These are phyloP conservation scores for Rhodamnia argentea DNA, from an alignment of 345 rosid species.

Conservation along the genomic window DNA sequence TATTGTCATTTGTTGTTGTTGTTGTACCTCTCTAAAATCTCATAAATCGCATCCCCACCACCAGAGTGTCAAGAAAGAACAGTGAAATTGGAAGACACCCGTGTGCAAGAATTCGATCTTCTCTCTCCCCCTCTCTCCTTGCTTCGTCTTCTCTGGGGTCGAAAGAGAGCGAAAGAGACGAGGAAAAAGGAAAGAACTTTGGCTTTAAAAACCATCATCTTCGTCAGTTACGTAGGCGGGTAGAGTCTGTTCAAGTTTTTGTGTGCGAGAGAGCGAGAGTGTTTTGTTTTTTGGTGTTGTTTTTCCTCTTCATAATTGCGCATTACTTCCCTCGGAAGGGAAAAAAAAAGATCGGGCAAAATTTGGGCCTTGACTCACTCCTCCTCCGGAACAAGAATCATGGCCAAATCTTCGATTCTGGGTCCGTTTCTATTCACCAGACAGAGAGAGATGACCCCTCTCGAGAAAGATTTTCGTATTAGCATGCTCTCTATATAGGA, in stretches of 20 bases:
- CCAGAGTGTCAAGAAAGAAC: not conserved
- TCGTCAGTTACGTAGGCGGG: not conserved
- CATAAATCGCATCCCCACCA: not conserved
- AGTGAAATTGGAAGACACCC: not conserved
- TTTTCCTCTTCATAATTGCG: not conserved
- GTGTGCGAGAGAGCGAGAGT: not conserved
- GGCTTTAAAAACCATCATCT: not conserved
- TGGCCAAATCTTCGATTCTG: slow-evolving; percentile 15
- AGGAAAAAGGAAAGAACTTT: not conserved
- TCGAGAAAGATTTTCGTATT: not conserved
- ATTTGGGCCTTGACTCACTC: slow-evolving; percentile 28
- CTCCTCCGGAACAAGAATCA: slow-evolving; percentile 10
- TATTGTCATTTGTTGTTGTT: not conserved
- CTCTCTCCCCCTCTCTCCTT: not conserved
- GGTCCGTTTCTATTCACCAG: not conserved
- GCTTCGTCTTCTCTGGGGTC: not conserved
- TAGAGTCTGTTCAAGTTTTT: not conserved
- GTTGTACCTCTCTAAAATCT: not conserved
- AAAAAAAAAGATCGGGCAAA: not conserved
- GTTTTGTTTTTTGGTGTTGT: not conserved
- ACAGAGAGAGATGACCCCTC: not conserved
- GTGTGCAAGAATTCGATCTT: not conserved
- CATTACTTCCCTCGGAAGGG: not conserved
- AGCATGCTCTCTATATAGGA: not conserved
- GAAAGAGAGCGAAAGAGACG: not conserved